Percentiles rank a stretch among this genome's conserved stretches.
Evolutionary conservation across 2,329 filamentous ascomycete genomes (phyloP).

Genomic region (Thielaviopsis musarum): DNA sequence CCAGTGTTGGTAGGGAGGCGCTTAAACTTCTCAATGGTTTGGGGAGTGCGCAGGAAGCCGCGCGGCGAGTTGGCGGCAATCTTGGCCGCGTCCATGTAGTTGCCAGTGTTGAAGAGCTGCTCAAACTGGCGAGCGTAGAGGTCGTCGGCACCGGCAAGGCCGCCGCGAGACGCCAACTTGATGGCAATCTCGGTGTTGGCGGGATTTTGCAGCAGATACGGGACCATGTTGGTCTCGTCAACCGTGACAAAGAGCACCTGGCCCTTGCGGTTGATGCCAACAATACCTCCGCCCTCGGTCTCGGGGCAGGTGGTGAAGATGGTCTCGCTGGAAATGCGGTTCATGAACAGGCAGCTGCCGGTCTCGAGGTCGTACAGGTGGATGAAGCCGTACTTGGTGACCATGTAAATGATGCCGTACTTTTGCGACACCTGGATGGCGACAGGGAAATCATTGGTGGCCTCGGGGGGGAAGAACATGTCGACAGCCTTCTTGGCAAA

Average conservation of each 20-base stretch:
- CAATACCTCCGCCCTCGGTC: conserved; percentile 66
- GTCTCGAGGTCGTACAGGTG: conserved; percentile 97
- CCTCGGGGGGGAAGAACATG: conserved; percentile 93
- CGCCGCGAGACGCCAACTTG: conserved; percentile 87
- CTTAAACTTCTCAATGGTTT: conserved; percentile 96
- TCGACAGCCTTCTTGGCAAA: conserved; percentile 96
- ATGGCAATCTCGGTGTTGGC: conserved; percentile 87
- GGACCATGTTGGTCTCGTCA: conserved; percentile 79
- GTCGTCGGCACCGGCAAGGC: conserved; percentile 83
- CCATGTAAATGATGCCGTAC: conserved; percentile 91
- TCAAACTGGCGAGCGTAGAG: conserved; percentile 90
- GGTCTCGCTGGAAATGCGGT: conserved; percentile 96
- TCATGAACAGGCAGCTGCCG: conserved; percentile 95
- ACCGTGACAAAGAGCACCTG: conserved; percentile 90
- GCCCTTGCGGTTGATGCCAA: conserved; percentile 94
- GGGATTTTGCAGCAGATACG: conserved; percentile 90
- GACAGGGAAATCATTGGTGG: conserved; percentile 92
- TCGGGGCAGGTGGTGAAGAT: conserved; percentile 91
- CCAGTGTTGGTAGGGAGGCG: conserved; percentile 61
- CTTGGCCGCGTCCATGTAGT: conserved; percentile 81
- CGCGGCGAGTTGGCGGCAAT: conserved; percentile 91
- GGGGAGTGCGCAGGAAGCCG: conserved; percentile 82
- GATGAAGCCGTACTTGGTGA: conserved; percentile 98
- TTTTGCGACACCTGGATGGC: conserved; percentile 94
- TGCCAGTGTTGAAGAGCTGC: conserved; percentile 60